A percentile compares a stretch with the other conserved stretches of the same genome.
Evolutionary conservation across 2,329 filamentous ascomycete genomes (phyloP).

Genomic region (Fusarium compactum): DNA sequence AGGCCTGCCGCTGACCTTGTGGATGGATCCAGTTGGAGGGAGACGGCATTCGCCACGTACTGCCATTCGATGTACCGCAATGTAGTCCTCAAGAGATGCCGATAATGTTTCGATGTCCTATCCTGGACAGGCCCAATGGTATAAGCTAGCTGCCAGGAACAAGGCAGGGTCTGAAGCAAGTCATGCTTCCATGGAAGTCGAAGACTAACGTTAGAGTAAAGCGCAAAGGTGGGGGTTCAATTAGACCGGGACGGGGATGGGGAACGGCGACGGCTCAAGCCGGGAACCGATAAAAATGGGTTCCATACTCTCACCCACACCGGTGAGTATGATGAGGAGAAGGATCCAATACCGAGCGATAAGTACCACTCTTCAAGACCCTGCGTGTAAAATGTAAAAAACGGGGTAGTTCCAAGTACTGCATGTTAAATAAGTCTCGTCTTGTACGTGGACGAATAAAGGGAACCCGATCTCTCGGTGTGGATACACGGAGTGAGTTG

Average conservation of each 20-base stretch:
- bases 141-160: constrained; percentile 34
- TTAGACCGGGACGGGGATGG: constrained; percentile 3
- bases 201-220: constrained; percentile 1
- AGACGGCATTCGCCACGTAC: constrained; percentile 28
- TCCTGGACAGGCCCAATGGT: constrained; percentile 11
- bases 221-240: constrained; percentile 35
- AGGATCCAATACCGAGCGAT: constrained; percentile 14
- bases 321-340: constrained; percentile 39
- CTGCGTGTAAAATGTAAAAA: constrained; percentile 14
- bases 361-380: constrained; percentile 27
- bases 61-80: constrained; percentile 8
- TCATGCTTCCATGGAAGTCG: constrained; percentile 23
- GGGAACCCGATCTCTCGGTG: constrained; percentile 17
- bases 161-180: constrained; percentile 25
- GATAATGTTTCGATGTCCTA: constrained; percentile 3
- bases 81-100: constrained; percentile 4
- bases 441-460: constrained; percentile 45
- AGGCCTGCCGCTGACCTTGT: constrained; percentile 37
- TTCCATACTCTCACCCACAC: constrained; percentile 40
- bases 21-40: constrained; percentile 17
- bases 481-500: constrained; percentile 27
- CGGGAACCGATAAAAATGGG: constrained; percentile 30
- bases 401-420: constrained; percentile 28
- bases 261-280: constrained; percentile 19
- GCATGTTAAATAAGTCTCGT: constrained; percentile 19